Evolutionary conservation across 1,284 basidiomycete genomes (phyloP).

Genomic region (Cutaneotrichosporon sp.): DNA sequence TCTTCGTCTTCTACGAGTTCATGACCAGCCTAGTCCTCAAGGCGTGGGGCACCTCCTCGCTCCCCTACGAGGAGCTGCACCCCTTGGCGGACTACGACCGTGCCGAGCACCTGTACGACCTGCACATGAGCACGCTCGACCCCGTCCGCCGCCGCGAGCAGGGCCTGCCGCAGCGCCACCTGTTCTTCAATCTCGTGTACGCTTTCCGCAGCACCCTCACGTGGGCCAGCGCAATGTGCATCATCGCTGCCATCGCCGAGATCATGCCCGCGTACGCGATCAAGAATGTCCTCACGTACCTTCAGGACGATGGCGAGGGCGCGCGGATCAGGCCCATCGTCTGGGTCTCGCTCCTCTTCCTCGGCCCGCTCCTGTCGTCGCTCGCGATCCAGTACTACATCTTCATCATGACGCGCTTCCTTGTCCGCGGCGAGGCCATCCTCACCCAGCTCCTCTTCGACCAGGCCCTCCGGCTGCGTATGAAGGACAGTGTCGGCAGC

Average conservation of each 20-base stretch:
- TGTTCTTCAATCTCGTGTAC: constrained; percentile 34
- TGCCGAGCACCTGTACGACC: constrained; percentile 53
- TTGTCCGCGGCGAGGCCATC: constrained; percentile 63
- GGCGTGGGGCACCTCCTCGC: constrained; percentile 45
- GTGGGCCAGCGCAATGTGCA: constrained; percentile 38
- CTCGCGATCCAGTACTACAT: constrained; percentile 52
- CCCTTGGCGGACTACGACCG: constrained; percentile 64
- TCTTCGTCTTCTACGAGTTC: constrained; percentile 62
- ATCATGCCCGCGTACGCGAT: constrained; percentile 59
- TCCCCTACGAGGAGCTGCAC: constrained; percentile 56
- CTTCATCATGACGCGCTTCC: constrained; percentile 49
- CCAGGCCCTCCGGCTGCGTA: constrained; percentile 66
- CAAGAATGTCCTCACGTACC: constrained; percentile 58
- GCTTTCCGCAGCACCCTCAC: constrained; percentile 39
- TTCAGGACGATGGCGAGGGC: constrained; percentile 56
- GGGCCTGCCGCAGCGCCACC: constrained; percentile 39
- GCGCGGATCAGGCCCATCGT: constrained; percentile 59
- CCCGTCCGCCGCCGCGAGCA: constrained; percentile 42
- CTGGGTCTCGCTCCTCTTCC: constrained; percentile 65
- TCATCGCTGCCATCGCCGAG: constrained; percentile 39
- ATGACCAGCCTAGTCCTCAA: constrained; percentile 60
- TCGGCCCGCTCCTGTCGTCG: constrained; percentile 57
- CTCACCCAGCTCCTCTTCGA: constrained; percentile 71
- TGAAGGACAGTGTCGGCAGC: constrained; percentile 53
- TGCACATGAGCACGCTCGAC: constrained; percentile 49